A percentile compares a stretch with the other conserved stretches of the same genome.
These are phyloP conservation scores for Dendrobium chrysotoxum DNA, from an alignment of 106 monocot genomes.

Conservation along the genomic window DNA sequence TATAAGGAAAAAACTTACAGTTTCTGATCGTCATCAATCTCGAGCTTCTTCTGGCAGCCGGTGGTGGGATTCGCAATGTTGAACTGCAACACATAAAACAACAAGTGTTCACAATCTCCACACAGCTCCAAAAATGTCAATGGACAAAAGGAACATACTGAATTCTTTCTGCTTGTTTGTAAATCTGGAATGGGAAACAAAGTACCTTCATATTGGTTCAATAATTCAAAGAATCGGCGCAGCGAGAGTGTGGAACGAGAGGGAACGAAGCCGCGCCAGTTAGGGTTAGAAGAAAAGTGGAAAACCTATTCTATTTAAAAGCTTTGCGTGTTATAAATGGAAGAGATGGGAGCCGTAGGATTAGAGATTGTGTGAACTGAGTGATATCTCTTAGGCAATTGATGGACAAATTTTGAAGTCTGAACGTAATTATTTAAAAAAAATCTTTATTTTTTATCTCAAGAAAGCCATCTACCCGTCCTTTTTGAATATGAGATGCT, in stretches of 20 bases:
- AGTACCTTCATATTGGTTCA: conserved; percentile 1
- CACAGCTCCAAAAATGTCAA: neutral
- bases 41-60: conserved; percentile 68
- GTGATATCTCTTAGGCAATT: too few species aligned
- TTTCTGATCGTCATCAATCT: conserved; percentile 62
- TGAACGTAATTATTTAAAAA: too few species aligned
- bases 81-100: conserved; percentile 22
- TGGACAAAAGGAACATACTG: neutral
- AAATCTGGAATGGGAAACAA: neutral
- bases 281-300: neutral
- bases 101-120: neutral
- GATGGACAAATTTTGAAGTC: too few species aligned
- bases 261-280: neutral
- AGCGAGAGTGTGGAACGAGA: neutral
- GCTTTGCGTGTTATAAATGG: neutral
- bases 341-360: neutral
- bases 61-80: conserved; percentile 64
- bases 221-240: neutral
- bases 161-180: neutral
- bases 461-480: too few species aligned
- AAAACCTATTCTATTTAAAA: neutral
- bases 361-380: neutral
- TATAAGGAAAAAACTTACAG: conserved; percentile 28
- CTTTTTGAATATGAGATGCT: too few species aligned
- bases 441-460: too few species aligned